Base-by-base conservation (phyloP, 106 monocot genomes). In the Dioscorea alata region DNA sequence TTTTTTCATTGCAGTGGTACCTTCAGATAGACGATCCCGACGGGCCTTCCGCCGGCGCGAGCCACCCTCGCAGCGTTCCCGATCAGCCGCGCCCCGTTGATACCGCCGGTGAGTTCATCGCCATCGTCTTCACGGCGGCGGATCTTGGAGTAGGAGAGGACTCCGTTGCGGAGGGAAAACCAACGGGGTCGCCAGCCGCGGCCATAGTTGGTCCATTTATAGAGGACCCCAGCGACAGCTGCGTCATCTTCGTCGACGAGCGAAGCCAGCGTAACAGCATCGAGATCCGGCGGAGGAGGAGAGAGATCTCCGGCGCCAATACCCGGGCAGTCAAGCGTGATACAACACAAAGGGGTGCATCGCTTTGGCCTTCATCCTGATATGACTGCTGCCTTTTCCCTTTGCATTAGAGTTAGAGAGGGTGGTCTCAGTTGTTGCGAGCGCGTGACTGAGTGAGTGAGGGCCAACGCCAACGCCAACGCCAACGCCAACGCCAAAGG, bases 301-400 rank as follows among this genome's bases (percentile, higher is more conserved):
- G 54, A n/a, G 33, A 35, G 28, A 18, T 23, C 8, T 66, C 66
- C 23, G n/a, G 5, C 22, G 20, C 42, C 42, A 0, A 66, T 20
- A 3, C 15, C 22, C 19, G 66, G 49, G 22, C 50, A 66, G 12
- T 66, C 50, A 19, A 66, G 3, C 23, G 66, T 19, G 50, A 66
- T 66, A 50, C 66, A 66, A 50, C 66, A 66, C 23, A 66, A 66
- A 42, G 17, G 48, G 66, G 66, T 66, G 66, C 66, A 66, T 66
- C 50, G n/a, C 49, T 22, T 50, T 20, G 23, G 49, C 66, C 23
- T 50, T 13, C 63, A 63, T 63, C 60, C 42, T 42, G 42, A 42
- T 42, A 42, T 6, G 10, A 42, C 1, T 8, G 10, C 42, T n/a
- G n/a, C n/a, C n/a, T n/a, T n/a, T n/a, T n/a, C n/a, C n/a, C 42